These are phyloP conservation scores for Crithidia bombi DNA, from an alignment of 208 protist species.

Conservation along the genomic window DNA sequence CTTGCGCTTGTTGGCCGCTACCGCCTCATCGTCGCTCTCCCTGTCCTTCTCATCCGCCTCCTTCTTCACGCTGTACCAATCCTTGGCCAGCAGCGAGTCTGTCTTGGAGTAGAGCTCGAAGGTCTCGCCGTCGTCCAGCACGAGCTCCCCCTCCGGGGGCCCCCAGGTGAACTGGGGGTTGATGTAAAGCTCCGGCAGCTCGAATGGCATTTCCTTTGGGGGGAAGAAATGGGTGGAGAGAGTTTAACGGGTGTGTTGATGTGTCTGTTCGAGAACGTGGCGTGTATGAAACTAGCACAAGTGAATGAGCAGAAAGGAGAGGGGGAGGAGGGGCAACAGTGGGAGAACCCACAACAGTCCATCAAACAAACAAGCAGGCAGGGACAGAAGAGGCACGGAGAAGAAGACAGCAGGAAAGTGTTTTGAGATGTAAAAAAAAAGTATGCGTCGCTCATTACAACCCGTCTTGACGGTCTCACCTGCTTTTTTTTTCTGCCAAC, in stretches of 20 bases:
- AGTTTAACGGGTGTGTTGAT: background rate
- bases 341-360: no score
- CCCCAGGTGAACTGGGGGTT: slow-evolving; percentile 81
- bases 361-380: background rate
- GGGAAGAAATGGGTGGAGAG: no score
- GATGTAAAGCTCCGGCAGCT: slow-evolving; percentile 77
- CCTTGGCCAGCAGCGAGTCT: slow-evolving; percentile 48
- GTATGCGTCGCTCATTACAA: no score
- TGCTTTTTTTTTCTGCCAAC: no score
- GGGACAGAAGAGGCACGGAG: background rate
- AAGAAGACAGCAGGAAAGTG: no score
- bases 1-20: slow-evolving; percentile 38
- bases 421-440: no score
- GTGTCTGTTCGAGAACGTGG: background rate
- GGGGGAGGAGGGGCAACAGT: background rate
- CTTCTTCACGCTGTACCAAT: slow-evolving; percentile 56
- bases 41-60: slow-evolving; percentile 25
- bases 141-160: slow-evolving; percentile 75
- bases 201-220: slow-evolving; percentile 78
- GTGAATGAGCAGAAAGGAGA: no score
- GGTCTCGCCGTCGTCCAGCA: slow-evolving; percentile 51
- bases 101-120: slow-evolving; percentile 77
- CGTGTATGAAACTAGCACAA: no score
- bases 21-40: slow-evolving; percentile 38
- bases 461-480: no score